A percentile compares a stretch with the other conserved stretches of the same genome.
Conservation (phyloP, 163 green algal species). For the Coccomyxa subellipsoidea region DNA sequence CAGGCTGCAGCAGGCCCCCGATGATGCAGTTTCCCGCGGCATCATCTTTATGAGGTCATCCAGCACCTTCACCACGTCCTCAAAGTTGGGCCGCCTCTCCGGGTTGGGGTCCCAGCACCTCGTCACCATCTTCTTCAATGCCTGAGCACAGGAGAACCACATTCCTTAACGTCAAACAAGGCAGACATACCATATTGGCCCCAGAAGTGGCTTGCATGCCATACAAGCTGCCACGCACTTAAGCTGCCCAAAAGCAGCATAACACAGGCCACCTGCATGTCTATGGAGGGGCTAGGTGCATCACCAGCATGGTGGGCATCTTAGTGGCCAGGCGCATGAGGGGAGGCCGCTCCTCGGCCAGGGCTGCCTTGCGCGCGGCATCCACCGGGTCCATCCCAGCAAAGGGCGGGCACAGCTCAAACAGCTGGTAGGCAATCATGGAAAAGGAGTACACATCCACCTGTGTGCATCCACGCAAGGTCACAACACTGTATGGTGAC, state of each 20-base stretch:
- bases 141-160: conserved; percentile 15
- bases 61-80: not conserved
- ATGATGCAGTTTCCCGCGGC: not conserved
- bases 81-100: conserved; percentile 54
- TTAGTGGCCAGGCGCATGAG: conserved; percentile 8
- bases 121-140: conserved; percentile 53
- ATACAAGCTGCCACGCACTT: no score
- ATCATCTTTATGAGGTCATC: not conserved
- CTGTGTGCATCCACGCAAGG: not conserved
- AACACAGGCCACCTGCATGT: no score
- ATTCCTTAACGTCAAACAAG: no score
- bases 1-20: not conserved
- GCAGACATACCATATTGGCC: no score
- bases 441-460: conserved; percentile 45
- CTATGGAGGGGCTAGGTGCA: no score
- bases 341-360: conserved; percentile 21
- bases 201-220: no score
- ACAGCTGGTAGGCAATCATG: conserved; percentile 45
- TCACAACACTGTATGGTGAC: no score
- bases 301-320: not conserved
- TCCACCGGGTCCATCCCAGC: conserved; percentile 22
- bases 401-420: conserved; percentile 31
- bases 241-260: no score
- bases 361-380: conserved; percentile 19
- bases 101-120: conserved; percentile 60